phyloP scores from a whole-genome alignment of 2,329 filamentous ascomycete species.

The Verticillium nonalfalfae region DNA sequence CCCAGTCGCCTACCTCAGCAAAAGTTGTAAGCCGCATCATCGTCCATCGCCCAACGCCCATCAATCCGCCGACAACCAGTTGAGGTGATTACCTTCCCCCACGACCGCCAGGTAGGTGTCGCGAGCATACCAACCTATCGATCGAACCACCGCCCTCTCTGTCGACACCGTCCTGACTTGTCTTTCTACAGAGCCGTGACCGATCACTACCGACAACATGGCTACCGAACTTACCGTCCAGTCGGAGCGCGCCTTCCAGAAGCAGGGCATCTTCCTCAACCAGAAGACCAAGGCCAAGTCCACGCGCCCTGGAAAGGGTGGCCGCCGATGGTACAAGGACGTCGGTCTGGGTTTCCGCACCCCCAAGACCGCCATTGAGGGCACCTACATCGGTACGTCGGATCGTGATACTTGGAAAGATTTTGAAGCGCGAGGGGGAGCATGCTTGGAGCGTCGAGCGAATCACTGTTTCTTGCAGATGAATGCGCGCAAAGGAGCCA shows the following conservation, averaged over 20 bases:
- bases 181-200: constrained; percentile 10
- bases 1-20: not conserved
- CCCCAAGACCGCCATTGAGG: constrained; percentile 97
- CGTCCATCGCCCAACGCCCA: not conserved
- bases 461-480: not conserved
- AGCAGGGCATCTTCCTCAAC: constrained; percentile 99
- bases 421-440: not conserved
- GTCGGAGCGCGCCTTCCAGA: constrained; percentile 99
- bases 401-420: constrained; percentile 7
- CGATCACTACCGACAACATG: constrained; percentile 50
- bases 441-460: not conserved
- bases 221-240: constrained; percentile 99
- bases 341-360: constrained; percentile 99
- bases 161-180: not conserved
- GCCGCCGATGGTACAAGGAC: constrained; percentile 97
- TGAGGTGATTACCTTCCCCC: not conserved
- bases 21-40: not conserved
- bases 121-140: not conserved
- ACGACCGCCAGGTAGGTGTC: constrained; percentile 4
- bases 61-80: not conserved
- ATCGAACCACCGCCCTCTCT: not conserved
- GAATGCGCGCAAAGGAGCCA: not conserved
- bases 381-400: constrained; percentile 94
- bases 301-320: constrained; percentile 81
- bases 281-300: constrained; percentile 85